Percentiles rank a stretch among this genome's conserved stretches.
phyloP scores from a whole-genome alignment of 2,329 filamentous ascomycete genomes.

The Orbilia javanica region DNA sequence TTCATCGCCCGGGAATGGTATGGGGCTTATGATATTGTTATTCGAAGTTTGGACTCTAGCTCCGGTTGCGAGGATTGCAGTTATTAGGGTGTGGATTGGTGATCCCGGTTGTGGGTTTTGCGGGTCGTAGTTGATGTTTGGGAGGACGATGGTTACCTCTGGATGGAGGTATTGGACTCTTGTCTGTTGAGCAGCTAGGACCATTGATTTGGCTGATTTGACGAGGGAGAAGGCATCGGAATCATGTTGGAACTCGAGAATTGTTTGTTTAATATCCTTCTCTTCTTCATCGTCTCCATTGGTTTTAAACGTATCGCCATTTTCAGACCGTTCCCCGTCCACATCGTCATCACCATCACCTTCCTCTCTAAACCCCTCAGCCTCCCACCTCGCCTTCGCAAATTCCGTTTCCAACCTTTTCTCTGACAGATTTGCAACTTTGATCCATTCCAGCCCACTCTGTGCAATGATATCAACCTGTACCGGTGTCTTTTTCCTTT shows the following conservation, averaged over 20 bases:
- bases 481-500: slow-evolving; percentile 68
- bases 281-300: slow-evolving; percentile 56
- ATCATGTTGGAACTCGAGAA: slow-evolving; percentile 59
- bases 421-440: slow-evolving; percentile 76
- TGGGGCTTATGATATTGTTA: slow-evolving; percentile 52
- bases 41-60: slow-evolving; percentile 60
- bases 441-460: slow-evolving; percentile 75
- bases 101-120: slow-evolving; percentile 64
- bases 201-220: slow-evolving; percentile 72
- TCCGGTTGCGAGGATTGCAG: slow-evolving; percentile 59
- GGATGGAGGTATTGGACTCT: slow-evolving; percentile 74
- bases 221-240: slow-evolving; percentile 71
- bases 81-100: slow-evolving; percentile 67
- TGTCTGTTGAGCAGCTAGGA: slow-evolving; percentile 71
- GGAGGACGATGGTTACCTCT: slow-evolving; percentile 72
- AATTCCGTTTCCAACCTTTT: slow-evolving; percentile 76
- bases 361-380: slow-evolving; percentile 66
- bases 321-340: background rate
- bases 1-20: background rate
- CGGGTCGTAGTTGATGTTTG: slow-evolving; percentile 69
- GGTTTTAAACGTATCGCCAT: background rate
- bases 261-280: slow-evolving; percentile 22
- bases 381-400: slow-evolving; percentile 76
- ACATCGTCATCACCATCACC: slow-evolving; percentile 63
- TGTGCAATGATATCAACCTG: slow-evolving; percentile 75